These are phyloP conservation scores for Flaveria floridana DNA, from an alignment of 140 eudicot species.

Conservation along the genomic window DNA sequence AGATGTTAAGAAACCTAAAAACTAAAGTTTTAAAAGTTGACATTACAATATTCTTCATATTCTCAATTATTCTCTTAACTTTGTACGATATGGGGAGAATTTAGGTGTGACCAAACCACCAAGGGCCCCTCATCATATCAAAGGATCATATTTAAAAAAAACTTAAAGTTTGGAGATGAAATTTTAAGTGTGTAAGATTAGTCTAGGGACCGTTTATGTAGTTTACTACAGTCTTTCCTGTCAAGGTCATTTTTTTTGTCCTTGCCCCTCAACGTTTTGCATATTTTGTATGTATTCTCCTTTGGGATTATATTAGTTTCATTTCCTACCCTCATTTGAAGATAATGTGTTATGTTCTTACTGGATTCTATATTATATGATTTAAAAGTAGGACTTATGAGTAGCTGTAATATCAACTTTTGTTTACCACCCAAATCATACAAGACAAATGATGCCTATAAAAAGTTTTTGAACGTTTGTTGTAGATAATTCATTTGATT, in stretches of 20 bases:
- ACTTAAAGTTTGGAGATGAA: not conserved
- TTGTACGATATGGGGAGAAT: constrained; percentile 24
- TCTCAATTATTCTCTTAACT: constrained; percentile 22
- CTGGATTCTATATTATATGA: too few species aligned
- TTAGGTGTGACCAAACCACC: constrained; percentile 27
- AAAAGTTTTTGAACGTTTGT: not conserved
- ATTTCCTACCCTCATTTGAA: not conserved
- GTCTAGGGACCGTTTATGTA: not conserved
- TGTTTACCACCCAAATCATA: not conserved
- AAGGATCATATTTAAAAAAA: not conserved
- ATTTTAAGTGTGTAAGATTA: not conserved
- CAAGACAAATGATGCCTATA: not conserved
- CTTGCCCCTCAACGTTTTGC: not conserved
- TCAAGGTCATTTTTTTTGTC: too few species aligned
- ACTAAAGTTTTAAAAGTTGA: constrained; percentile 16
- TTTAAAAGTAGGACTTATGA: too few species aligned
- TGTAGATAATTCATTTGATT: not conserved
- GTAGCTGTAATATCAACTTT: not conserved
- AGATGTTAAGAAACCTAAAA: constrained; percentile 34
- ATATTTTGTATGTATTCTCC: not conserved
- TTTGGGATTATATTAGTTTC: not conserved
- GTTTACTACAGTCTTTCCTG: not conserved
- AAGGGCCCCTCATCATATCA: constrained; percentile 17
- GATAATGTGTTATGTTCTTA: too few species aligned
- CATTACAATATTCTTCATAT: constrained; percentile 32